phyloP scores from a whole-genome alignment of 2,329 filamentous ascomycete genomes.

The Mollisia scopiformis region DNA sequence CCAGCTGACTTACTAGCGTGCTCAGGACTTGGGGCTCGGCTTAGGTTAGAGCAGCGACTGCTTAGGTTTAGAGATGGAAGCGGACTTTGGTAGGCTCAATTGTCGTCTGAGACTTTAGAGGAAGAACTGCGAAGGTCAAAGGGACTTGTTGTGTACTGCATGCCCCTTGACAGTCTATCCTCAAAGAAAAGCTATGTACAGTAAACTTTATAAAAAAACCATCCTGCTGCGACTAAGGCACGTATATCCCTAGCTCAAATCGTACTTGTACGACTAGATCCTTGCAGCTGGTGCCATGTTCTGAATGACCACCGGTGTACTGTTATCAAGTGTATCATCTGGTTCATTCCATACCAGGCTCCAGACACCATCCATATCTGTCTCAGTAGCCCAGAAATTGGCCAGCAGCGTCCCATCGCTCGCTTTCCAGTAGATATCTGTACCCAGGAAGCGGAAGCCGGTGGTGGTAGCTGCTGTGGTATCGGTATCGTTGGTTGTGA shows the following conservation, averaged over 20 bases:
- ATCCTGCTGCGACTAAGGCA: no score
- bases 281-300: neutral
- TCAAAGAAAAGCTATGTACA: no score
- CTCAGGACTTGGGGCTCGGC: neutral
- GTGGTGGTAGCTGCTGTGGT: neutral
- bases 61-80: conserved; percentile 14
- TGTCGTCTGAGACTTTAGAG: no score
- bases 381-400: neutral
- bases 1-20: neutral
- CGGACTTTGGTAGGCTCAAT: conserved; percentile 12
- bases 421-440: neutral
- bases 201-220: no score
- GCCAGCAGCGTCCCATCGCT: neutral
- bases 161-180: no score
- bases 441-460: neutral
- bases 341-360: neutral
- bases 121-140: no score
- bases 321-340: neutral
- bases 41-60: conserved; percentile 16
- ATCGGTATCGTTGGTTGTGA: neutral
- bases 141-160: no score
- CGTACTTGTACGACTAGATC: no score
- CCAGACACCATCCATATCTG: neutral
- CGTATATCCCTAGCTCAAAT: no score
- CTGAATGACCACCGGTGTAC: neutral